Base-by-base conservation (phyloP, 2,329 filamentous ascomycete species). In the Penicillium aurantiogriseum region DNA sequence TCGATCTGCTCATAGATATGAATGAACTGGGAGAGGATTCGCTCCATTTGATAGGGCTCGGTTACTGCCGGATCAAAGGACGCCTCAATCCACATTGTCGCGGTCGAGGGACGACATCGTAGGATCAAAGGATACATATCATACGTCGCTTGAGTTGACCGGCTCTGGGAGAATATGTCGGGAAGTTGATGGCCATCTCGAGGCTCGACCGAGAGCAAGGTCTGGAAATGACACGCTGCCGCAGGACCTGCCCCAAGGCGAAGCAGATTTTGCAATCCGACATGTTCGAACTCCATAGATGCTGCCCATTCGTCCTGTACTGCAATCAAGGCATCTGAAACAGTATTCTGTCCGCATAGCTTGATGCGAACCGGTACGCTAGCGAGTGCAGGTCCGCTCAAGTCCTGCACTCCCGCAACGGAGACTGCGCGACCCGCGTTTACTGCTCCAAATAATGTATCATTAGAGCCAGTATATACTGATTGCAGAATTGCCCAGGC, bases 171-270 rank as follows among this genome's bases (percentile, higher is more conserved):
- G 25, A 64, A 64, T 5, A 62, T 6, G 3, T 15, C 23, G 8
- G 57, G 60, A 17, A 51, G 7, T 9, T 49, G 19, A 31, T 61
- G 56, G 29, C 31, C 54, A 23, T 56, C 51, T 3, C 56, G 31
- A 5, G 62, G 62, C 31, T 64, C 60, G 5, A 64, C 62, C 3
- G 62, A 43, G 5, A 63, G 27, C 29, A 65, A 21, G 2, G 63
- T 65, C 19, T 62, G 63, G 27, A 65, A 65, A 17, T 55, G 51
- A 59, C 63, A 65, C 1, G 61, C 61, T 11, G 61, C 61, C 15
- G 39, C 59, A 2, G 63, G 54, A 2, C 63, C 61, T 1, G 55
- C 44, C 2, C 63, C 56, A n/a, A 63, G 38, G 21, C 43, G 63
- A 17, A 63, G 57, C 2, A 65, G 39, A 33, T 60, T 63, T 31